Conservation (phyloP, 306 rosid genomes). For the Begonia masoniana region DNA sequence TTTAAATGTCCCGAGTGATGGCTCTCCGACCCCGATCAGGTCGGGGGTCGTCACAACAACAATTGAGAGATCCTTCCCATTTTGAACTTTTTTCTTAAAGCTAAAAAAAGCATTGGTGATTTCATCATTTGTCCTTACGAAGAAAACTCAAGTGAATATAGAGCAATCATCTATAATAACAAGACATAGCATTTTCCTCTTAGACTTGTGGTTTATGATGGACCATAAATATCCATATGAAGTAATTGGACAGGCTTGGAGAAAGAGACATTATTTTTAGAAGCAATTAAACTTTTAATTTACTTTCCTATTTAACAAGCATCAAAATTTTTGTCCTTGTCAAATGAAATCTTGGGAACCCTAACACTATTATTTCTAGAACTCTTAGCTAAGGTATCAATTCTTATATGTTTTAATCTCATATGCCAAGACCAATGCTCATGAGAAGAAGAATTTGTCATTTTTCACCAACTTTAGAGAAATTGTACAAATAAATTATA, state of each 20-base stretch:
- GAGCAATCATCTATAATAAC: conserved; percentile 5
- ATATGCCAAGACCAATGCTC: no score
- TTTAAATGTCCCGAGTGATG: no score
- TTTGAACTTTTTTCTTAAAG: not conserved
- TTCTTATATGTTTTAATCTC: no score
- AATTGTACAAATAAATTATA: no score
- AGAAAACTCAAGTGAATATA: not conserved
- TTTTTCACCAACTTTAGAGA: no score
- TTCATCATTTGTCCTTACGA: not conserved
- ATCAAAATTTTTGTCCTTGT: not conserved
- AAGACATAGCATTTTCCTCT: not conserved
- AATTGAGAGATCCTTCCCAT: not conserved
- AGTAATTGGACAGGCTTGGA: not conserved
- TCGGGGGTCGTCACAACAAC: no score
- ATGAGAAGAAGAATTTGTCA: no score
- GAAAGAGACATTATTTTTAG: not conserved
- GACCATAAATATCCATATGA: not conserved
- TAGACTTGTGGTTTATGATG: not conserved
- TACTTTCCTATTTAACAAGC: conserved; percentile 5
- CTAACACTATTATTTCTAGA: no score
- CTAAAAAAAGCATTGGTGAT: not conserved
- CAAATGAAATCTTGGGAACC: not conserved
- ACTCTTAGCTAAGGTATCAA: no score
- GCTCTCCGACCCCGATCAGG: no score
- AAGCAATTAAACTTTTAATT: not conserved